Evolutionary conservation across 176 grass and related monocot genomes (phyloP).

Genomic region (Hordeum vulgare): DNA sequence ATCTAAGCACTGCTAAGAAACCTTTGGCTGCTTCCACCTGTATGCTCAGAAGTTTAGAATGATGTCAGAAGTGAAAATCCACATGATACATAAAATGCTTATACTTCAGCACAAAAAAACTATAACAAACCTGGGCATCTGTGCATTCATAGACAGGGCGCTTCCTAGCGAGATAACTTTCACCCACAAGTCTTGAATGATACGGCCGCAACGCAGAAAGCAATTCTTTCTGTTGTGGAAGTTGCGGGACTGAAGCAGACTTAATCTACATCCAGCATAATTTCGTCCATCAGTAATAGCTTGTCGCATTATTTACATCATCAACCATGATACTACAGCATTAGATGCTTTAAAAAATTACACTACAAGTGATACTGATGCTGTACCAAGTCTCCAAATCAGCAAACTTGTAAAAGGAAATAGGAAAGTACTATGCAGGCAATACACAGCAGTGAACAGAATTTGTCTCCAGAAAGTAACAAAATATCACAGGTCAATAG

Average conservation of each 20-base stretch:
- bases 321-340: constrained; percentile 3
- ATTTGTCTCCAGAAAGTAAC: constrained; percentile 11
- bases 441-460: not conserved
- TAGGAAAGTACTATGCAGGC: not conserved
- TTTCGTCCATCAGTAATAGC: constrained; percentile 8
- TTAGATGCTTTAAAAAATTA: not conserved
- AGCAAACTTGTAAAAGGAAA: not conserved
- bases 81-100: not conserved
- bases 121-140: constrained; percentile 55
- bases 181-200: constrained; percentile 93
- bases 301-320: constrained; percentile 5
- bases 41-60: constrained; percentile 20
- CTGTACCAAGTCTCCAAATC: not conserved
- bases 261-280: constrained; percentile 54
- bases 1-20: constrained; percentile 85
- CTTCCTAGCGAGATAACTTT: constrained; percentile 94
- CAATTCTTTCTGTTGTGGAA: constrained; percentile 80
- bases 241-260: constrained; percentile 57
- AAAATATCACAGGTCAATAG: not conserved
- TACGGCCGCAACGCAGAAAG: constrained; percentile 75
- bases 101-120: not conserved
- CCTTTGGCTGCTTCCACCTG: constrained; percentile 99
- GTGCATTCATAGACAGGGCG: constrained; percentile 92
- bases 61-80: not conserved
- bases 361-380: not conserved